phyloP scores from a whole-genome alignment of 2,329 filamentous ascomycete genomes.

The Sclerotinia sclerotiorum region DNA sequence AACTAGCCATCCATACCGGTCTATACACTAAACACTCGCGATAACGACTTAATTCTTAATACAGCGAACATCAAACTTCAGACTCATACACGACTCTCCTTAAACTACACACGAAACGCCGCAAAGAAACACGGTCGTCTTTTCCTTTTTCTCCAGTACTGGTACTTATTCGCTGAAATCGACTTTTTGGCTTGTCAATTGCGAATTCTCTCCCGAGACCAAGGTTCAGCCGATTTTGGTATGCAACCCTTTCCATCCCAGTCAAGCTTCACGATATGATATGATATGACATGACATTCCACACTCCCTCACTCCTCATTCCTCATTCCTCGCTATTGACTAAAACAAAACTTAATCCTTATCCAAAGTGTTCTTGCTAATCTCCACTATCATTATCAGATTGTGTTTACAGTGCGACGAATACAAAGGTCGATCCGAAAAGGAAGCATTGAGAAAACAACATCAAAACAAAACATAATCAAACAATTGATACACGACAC shows the following conservation, averaged over 20 bases:
- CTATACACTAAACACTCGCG: background rate
- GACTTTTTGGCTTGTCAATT: slow-evolving; percentile 5
- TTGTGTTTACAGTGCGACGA: slow-evolving; percentile 1
- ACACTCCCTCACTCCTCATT: slow-evolving; percentile 10
- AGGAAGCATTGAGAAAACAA: background rate
- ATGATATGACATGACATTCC: slow-evolving; percentile 19
- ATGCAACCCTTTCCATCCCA: slow-evolving; percentile 5
- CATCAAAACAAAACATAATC: background rate
- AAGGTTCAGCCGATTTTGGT: slow-evolving; percentile 21
- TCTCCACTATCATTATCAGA: slow-evolving; percentile 18
- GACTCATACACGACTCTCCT: background rate
- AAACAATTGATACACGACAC: background rate
- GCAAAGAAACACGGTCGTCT: background rate
- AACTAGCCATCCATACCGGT: background rate
- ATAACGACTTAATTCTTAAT: background rate
- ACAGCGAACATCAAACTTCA: background rate
- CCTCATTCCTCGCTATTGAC: slow-evolving; percentile 10
- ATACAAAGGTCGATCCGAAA: background rate
- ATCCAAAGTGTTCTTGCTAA: slow-evolving; percentile 22
- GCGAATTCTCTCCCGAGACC: slow-evolving; percentile 18
- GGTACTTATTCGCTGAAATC: background rate
- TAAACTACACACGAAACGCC: background rate
- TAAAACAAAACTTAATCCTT: slow-evolving; percentile 20
- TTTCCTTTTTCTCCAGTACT: background rate
- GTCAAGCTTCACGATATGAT: slow-evolving; percentile 9